A percentile compares a stretch with the other conserved stretches of the same genome.
These are phyloP conservation scores for Phytophthora syringae DNA, from an alignment of 352 stramenopile species.

Conservation along the genomic window DNA sequence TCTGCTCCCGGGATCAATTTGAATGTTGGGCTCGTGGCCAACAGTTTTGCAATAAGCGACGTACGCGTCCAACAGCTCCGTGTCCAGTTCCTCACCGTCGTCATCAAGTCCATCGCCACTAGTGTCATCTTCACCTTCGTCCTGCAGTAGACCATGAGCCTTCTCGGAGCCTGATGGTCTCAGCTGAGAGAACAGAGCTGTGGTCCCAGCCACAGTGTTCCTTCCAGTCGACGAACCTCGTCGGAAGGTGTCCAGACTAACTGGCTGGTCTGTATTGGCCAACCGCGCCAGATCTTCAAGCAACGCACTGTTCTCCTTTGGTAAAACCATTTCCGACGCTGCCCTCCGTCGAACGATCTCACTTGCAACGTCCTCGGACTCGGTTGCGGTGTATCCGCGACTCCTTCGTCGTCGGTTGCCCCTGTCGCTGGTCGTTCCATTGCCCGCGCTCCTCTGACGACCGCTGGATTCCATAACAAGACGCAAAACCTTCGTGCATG, in stretches of 20 bases:
- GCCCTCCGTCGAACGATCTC: too few species aligned
- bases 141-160: too few species aligned
- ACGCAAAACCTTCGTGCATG: too few species aligned
- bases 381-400: neutral
- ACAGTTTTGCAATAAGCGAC: slow-evolving; percentile 92
- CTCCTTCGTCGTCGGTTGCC: too few species aligned
- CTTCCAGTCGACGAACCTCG: slow-evolving; percentile 22
- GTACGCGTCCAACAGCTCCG: slow-evolving; percentile 93
- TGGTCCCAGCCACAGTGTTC: too few species aligned
- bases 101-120: slow-evolving; percentile 34
- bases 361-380: too few species aligned
- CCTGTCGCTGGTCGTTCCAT: too few species aligned
- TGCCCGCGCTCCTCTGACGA: too few species aligned
- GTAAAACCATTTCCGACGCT: too few species aligned
- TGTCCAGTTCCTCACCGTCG: slow-evolving; percentile 65
- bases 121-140: slow-evolving; percentile 27
- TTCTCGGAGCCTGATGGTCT: too few species aligned
- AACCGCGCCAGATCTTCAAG: slow-evolving; percentile 55
- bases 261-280: slow-evolving; percentile 57
- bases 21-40: slow-evolving; percentile 72
- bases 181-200: too few species aligned
- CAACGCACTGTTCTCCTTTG: slow-evolving; percentile 48
- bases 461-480: too few species aligned
- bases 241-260: slow-evolving; percentile 53
- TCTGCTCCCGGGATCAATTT: slow-evolving; percentile 60